Evolutionary conservation across 164 flowering plant genomes (phyloP).

Genomic region (Litsea cubeba): DNA sequence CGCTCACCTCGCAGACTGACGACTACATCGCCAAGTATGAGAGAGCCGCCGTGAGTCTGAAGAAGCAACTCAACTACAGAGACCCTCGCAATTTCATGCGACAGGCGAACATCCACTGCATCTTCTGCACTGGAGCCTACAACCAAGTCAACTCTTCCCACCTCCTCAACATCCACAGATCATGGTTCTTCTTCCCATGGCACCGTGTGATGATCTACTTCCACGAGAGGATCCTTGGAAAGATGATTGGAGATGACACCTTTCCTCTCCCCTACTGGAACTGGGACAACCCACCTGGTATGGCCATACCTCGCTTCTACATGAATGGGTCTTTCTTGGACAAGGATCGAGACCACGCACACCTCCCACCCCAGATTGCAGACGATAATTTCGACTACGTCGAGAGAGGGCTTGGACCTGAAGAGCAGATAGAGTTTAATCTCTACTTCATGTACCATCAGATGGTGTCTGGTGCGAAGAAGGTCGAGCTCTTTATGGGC

Average conservation of each 20-base stretch:
- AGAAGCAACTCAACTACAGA: constrained; percentile 18
- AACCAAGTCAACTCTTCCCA: constrained; percentile 33
- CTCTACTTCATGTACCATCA: too few species aligned
- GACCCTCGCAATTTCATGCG: constrained; percentile 23
- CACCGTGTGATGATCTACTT: constrained; percentile 25
- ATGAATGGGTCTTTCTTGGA: too few species aligned
- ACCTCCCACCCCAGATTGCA: too few species aligned
- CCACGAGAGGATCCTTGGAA: constrained; percentile 22
- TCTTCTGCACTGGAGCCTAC: constrained; percentile 27
- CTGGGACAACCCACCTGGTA: too few species aligned
- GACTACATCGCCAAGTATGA: constrained; percentile 46
- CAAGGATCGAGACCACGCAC: too few species aligned
- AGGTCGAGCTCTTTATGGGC: too few species aligned
- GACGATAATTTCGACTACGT: too few species aligned
- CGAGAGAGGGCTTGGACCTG: too few species aligned
- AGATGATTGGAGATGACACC: constrained; percentile 24
- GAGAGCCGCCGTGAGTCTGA: constrained; percentile 41
- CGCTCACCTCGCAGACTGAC: constrained; percentile 36
- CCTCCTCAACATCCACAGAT: constrained; percentile 22
- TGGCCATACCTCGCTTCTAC: too few species aligned
- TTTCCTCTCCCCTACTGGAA: too few species aligned
- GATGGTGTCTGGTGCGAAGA: too few species aligned
- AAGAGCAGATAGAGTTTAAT: too few species aligned
- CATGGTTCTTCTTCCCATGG: constrained; percentile 30
- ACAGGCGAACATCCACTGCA: constrained; percentile 26